phyloP scores from a whole-genome alignment of 805 yeast species.

The Monosporozyma servazzii region DNA sequence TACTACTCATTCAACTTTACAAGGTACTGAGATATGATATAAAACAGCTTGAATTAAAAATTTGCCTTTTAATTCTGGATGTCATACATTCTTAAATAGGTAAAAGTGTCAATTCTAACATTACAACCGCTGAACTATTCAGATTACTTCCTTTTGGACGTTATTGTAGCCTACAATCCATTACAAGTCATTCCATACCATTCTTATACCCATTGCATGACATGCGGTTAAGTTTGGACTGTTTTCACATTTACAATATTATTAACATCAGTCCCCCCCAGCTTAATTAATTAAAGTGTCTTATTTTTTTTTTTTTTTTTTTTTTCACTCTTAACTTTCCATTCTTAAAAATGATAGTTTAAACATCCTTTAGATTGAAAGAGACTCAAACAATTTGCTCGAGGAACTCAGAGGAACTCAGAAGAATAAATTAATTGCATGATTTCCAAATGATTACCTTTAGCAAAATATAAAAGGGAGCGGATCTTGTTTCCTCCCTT shows the following conservation, averaged over 20 bases:
- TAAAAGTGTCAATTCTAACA: too few relatives aligned
- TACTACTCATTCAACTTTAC: too few relatives aligned
- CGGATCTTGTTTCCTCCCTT: too few relatives aligned
- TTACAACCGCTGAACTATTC: too few relatives aligned
- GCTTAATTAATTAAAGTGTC: not conserved
- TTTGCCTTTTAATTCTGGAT: not conserved
- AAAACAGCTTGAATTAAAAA: too few relatives aligned
- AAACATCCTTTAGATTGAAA: too few relatives aligned
- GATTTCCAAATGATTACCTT: too few relatives aligned
- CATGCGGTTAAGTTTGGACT: not conserved
- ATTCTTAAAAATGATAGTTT: not conserved
- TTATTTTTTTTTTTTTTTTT: not conserved
- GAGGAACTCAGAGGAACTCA: too few relatives aligned
- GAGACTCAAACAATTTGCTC: not conserved
- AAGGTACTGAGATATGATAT: too few relatives aligned
- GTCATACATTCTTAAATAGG: not conserved
- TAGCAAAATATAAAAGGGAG: not conserved
- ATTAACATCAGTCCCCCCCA: not conserved
- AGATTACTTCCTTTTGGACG: not conserved
- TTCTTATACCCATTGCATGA: not conserved
- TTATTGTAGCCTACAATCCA: not conserved
- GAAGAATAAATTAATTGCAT: too few relatives aligned
- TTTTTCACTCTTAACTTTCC: not conserved
- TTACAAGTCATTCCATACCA: not conserved
- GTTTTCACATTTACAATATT: not conserved